A percentile compares a stretch with the other conserved stretches of the same genome.
Evolutionary conservation across 2,329 filamentous ascomycete species (phyloP).

Genomic region (Aaosphaeria arxii): DNA sequence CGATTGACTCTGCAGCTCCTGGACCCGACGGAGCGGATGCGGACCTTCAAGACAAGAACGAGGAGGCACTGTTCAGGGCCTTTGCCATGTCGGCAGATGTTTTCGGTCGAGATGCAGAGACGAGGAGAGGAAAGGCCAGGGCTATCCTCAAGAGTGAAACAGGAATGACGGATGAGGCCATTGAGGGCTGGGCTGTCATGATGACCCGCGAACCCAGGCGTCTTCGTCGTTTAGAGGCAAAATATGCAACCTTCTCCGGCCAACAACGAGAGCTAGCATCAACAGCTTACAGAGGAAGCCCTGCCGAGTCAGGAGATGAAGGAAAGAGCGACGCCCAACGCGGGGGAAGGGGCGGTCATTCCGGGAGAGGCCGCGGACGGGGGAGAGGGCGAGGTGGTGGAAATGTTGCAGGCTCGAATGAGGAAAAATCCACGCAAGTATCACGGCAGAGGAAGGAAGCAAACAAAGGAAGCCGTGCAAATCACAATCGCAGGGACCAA

Average conservation of each 20-base stretch:
- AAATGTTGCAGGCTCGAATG: conserved; percentile 62
- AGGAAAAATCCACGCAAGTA: conserved; percentile 68
- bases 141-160: conserved; percentile 68
- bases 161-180: conserved; percentile 86
- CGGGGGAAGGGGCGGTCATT: conserved; percentile 45
- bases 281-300: conserved; percentile 58
- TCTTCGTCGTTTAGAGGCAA: conserved; percentile 67
- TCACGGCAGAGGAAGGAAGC: conserved; percentile 76
- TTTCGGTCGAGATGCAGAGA: conserved; percentile 70
- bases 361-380: conserved; percentile 33
- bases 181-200: conserved; percentile 95
- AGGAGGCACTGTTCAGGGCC: conserved; percentile 70
- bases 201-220: conserved; percentile 68
- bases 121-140: conserved; percentile 63
- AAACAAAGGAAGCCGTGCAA: conserved; percentile 76
- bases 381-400: conserved; percentile 36
- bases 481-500: conserved; percentile 79
- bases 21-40: conserved; percentile 54
- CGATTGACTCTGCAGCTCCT: conserved; percentile 63
- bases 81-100: conserved; percentile 63
- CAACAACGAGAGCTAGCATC: conserved; percentile 62
- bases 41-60: conserved; percentile 57
- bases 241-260: conserved; percentile 64
- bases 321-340: conserved; percentile 42
- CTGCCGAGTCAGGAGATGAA: conserved; percentile 52